A percentile compares a stretch with the other conserved stretches of the same genome.
Conservation (phyloP, 345 rosid genomes). For the Linum tenue region DNA sequence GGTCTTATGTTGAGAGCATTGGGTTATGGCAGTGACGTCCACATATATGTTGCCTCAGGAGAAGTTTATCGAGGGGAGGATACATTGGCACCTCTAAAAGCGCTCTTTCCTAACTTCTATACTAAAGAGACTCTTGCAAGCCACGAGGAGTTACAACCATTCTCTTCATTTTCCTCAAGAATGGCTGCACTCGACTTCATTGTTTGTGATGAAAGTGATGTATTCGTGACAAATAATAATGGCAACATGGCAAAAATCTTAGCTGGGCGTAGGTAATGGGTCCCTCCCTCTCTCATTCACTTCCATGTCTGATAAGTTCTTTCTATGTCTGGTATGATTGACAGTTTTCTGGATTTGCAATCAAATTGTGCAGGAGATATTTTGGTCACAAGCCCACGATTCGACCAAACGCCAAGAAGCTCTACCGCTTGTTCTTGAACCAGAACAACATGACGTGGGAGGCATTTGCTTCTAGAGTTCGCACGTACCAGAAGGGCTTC, state of each 20-base stretch:
- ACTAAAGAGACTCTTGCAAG: slow-evolving; percentile 77
- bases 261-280: slow-evolving; percentile 76
- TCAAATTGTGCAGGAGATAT: slow-evolving; percentile 52
- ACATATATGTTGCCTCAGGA: slow-evolving; percentile 96
- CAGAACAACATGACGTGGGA: slow-evolving; percentile 76
- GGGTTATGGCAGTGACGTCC: slow-evolving; percentile 84
- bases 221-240: slow-evolving; percentile 91
- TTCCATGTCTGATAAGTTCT: neutral
- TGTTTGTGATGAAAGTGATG: slow-evolving; percentile 93
- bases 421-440: slow-evolving; percentile 57
- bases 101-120: slow-evolving; percentile 78
- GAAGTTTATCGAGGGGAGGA: slow-evolving; percentile 86
- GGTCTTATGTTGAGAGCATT: slow-evolving; percentile 94
- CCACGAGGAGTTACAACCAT: slow-evolving; percentile 64
- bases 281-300: neutral
- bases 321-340: neutral
- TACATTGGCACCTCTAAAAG: slow-evolving; percentile 70
- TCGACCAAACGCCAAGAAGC: slow-evolving; percentile 89
- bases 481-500: slow-evolving; percentile 73
- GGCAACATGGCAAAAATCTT: slow-evolving; percentile 95
- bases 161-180: slow-evolving; percentile 77
- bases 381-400: slow-evolving; percentile 92
- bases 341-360: slow-evolving; percentile 8
- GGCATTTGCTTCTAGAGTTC: slow-evolving; percentile 65
- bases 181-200: slow-evolving; percentile 99